Evolutionary conservation across 2,329 filamentous ascomycete genomes (phyloP).

Genomic region (Piedraia hortae): DNA sequence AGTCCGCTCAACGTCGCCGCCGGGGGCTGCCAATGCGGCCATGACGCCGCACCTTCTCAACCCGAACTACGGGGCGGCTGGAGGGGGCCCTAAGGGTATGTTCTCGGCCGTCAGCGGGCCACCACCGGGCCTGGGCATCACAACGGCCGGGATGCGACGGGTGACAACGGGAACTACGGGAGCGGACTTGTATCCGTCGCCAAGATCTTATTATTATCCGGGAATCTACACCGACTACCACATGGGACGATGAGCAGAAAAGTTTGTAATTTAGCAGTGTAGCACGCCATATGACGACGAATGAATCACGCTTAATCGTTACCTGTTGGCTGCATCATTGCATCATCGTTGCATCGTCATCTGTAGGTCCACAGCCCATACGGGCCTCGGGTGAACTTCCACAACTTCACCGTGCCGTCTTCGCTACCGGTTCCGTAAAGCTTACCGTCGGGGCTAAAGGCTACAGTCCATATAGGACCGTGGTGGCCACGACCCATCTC

Average conservation of each 20-base stretch:
- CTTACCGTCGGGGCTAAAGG: conserved; percentile 85
- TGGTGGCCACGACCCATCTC: conserved; percentile 94
- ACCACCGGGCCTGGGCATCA: conserved; percentile 52
- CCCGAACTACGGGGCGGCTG: conserved; percentile 29
- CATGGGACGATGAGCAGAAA: too few species aligned
- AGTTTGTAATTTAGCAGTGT: too few species aligned
- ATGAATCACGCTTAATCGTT: too few species aligned
- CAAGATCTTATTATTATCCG: too few species aligned
- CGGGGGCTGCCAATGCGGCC: conserved; percentile 23
- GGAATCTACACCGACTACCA: too few species aligned
- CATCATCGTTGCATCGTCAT: neutral
- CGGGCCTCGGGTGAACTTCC: conserved; percentile 37
- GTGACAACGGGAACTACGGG: too few species aligned
- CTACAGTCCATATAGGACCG: conserved; percentile 86
- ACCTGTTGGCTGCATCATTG: too few species aligned
- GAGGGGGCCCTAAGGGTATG: conserved; percentile 38
- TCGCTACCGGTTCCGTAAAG: conserved; percentile 90
- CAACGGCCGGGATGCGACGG: too few species aligned
- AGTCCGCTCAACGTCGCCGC: conserved; percentile 49
- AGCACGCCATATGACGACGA: too few species aligned
- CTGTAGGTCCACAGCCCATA: conserved; percentile 36
- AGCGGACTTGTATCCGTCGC: too few species aligned
- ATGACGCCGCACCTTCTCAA: conserved; percentile 25
- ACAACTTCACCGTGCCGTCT: conserved; percentile 89
- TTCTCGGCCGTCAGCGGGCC: conserved; percentile 31